Conservation (phyloP, 768 basidiomycete species). For the Hemileccinum rubropunctum region DNA sequence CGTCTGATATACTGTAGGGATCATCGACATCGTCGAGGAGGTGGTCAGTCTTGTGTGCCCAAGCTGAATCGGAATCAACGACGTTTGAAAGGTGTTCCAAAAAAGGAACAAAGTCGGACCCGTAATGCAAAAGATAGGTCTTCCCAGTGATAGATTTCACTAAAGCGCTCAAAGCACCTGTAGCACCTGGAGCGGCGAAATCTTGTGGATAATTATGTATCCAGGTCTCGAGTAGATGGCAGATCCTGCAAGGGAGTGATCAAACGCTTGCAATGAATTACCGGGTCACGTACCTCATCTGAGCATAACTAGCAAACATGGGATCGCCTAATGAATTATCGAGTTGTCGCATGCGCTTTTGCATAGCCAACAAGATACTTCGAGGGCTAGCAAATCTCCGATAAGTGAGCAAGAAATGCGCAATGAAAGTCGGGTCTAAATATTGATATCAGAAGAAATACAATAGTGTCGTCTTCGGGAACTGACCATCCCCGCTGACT, state of each 20-base stretch:
- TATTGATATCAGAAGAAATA: slow-evolving; percentile 9
- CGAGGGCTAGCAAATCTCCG: slow-evolving; percentile 80
- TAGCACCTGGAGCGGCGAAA: slow-evolving; percentile 74
- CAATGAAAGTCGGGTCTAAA: slow-evolving; percentile 71
- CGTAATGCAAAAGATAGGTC: slow-evolving; percentile 81
- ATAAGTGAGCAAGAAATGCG: slow-evolving; percentile 81
- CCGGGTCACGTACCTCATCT: slow-evolving; percentile 62
- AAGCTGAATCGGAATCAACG: slow-evolving; percentile 65
- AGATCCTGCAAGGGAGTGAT: slow-evolving; percentile 52
- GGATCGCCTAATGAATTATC: slow-evolving; percentile 72
- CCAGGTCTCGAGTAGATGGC: slow-evolving; percentile 76
- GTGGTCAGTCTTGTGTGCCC: slow-evolving; percentile 70
- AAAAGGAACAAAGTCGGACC: slow-evolving; percentile 79
- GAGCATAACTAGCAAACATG: slow-evolving; percentile 84
- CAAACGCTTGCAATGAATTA: slow-evolving; percentile 4
- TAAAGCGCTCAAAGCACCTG: slow-evolving; percentile 69
- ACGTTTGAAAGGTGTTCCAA: slow-evolving; percentile 62
- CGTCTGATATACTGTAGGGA: slow-evolving; percentile 50
- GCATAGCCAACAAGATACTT: slow-evolving; percentile 79
- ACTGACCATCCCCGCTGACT: slow-evolving; percentile 78
- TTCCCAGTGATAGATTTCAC: slow-evolving; percentile 78
- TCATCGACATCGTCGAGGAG: slow-evolving; percentile 62
- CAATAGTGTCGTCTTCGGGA: slow-evolving; percentile 2
- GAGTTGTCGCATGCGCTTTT: slow-evolving; percentile 78
- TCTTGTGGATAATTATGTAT: slow-evolving; percentile 73